phyloP scores from a whole-genome alignment of 1,139 yeast species.

The Candida sp. region DNA sequence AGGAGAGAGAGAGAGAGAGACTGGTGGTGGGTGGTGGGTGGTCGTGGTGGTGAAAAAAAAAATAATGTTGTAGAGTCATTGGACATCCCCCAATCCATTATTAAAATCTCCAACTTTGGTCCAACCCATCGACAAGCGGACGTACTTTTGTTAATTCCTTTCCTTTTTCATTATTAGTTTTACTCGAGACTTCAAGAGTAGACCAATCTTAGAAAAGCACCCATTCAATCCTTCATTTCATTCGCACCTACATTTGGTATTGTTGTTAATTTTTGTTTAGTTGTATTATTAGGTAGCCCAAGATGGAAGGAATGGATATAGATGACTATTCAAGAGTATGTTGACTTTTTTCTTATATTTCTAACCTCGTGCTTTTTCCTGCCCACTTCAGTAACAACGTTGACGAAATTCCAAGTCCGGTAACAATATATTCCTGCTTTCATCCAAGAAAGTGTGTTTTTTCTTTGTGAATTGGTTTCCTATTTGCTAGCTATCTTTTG shows the following conservation, averaged over 20 bases:
- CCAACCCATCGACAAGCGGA: too few species aligned
- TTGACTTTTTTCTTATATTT: conserved; percentile 15
- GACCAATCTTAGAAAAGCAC: background rate
- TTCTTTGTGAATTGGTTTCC: background rate
- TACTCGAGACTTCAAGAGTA: too few species aligned
- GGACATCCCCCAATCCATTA: background rate
- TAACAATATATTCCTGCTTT: conserved; percentile 2
- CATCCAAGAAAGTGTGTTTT: too few species aligned
- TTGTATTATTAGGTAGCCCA: conserved; percentile 7
- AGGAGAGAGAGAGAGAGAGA: too few species aligned
- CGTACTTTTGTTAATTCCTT: too few species aligned
- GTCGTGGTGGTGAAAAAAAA: too few species aligned
- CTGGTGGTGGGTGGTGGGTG: too few species aligned
- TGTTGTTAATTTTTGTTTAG: background rate
- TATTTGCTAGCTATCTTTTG: background rate
- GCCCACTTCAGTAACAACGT: background rate
- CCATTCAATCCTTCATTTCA: background rate
- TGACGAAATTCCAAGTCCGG: conserved; percentile 5
- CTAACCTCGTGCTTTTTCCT: background rate
- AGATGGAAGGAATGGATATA: conserved; percentile 57
- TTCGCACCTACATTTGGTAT: background rate
- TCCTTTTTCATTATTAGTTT: too few species aligned
- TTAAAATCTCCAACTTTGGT: background rate
- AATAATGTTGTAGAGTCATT: background rate
- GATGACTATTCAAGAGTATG: conserved; percentile 60